A percentile compares a stretch with the other conserved stretches of the same genome.
Evolutionary conservation across 2,329 filamentous ascomycete genomes (phyloP).

Genomic region (Diaporthe longicolla): DNA sequence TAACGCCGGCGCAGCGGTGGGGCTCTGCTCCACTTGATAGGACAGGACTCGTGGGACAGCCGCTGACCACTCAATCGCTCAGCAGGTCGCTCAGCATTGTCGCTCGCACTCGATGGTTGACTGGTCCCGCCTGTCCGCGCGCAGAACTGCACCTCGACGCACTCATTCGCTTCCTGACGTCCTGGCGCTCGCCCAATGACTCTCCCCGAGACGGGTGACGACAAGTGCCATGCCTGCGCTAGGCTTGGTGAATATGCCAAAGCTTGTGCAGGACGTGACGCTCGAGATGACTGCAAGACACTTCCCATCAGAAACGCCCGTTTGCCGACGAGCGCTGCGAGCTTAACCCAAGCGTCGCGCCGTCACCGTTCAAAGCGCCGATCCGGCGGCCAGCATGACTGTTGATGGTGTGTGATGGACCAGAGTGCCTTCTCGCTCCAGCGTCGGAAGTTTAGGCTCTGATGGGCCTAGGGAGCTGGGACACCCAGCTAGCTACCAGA

Average conservation of each 20-base stretch:
- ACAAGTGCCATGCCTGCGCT: conserved; percentile 34
- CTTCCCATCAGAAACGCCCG: conserved; percentile 13
- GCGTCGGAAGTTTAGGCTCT: background rate
- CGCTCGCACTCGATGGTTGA: conserved; percentile 26
- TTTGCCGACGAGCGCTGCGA: conserved; percentile 25
- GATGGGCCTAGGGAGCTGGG: conserved; percentile 6
- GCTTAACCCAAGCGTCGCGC: conserved; percentile 33
- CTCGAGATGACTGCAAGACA: conserved; percentile 25
- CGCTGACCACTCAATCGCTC: conserved; percentile 44
- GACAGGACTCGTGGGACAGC: conserved; percentile 40
- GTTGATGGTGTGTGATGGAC: background rate
- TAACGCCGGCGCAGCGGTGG: conserved; percentile 42
- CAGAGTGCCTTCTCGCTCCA: conserved; percentile 1
- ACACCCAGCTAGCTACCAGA: conserved; percentile 1
- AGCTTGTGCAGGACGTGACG: conserved; percentile 35
- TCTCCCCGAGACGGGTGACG: conserved; percentile 23
- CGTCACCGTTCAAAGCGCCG: conserved; percentile 17
- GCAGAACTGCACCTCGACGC: conserved; percentile 24
- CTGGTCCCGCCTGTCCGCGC: conserved; percentile 21
- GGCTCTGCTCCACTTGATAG: conserved; percentile 43
- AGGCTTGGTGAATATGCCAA: conserved; percentile 33
- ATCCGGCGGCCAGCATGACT: conserved; percentile 6
- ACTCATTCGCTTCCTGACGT: conserved; percentile 41
- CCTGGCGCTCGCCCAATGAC: conserved; percentile 37
- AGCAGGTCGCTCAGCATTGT: conserved; percentile 37